phyloP scores from a whole-genome alignment of 2,329 filamentous ascomycete genomes.

The Rhynchosporium agropyri region DNA sequence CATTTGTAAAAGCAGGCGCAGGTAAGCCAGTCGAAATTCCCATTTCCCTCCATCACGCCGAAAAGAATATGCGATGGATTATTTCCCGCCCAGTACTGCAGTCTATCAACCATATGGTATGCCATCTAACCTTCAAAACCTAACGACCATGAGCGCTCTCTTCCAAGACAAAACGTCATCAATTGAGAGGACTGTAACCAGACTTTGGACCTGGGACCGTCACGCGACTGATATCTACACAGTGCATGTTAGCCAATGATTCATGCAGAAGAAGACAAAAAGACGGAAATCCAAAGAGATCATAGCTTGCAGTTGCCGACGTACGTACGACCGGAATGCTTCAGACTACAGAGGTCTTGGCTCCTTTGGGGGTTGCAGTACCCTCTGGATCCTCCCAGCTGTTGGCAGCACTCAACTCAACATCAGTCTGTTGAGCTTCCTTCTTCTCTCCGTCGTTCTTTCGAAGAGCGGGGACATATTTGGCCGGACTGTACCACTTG shows the following conservation, averaged over 20 bases:
- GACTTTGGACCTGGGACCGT: neutral
- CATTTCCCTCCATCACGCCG: too few species aligned
- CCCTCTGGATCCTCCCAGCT: constrained; percentile 3
- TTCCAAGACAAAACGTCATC: neutral
- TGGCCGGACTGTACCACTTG: constrained; percentile 10
- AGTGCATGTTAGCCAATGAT: neutral
- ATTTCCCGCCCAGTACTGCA: too few species aligned
- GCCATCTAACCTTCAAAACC: neutral
- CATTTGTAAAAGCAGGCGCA: too few species aligned
- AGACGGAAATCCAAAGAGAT: neutral
- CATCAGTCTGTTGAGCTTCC: neutral
- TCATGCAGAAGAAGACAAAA: too few species aligned
- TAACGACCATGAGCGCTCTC: neutral
- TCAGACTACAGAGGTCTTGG: neutral
- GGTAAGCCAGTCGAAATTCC: too few species aligned
- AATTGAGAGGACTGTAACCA: neutral
- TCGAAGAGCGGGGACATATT: neutral
- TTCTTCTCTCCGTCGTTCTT: neutral
- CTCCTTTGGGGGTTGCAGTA: neutral
- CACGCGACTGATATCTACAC: neutral
- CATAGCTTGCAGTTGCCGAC: constrained; percentile 9
- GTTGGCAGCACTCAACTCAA: neutral
- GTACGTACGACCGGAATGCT: neutral
- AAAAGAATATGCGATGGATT: too few species aligned
- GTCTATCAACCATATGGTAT: too few species aligned